phyloP scores from a whole-genome alignment of 2,329 filamentous ascomycete genomes.

The Zalaria obscura region DNA sequence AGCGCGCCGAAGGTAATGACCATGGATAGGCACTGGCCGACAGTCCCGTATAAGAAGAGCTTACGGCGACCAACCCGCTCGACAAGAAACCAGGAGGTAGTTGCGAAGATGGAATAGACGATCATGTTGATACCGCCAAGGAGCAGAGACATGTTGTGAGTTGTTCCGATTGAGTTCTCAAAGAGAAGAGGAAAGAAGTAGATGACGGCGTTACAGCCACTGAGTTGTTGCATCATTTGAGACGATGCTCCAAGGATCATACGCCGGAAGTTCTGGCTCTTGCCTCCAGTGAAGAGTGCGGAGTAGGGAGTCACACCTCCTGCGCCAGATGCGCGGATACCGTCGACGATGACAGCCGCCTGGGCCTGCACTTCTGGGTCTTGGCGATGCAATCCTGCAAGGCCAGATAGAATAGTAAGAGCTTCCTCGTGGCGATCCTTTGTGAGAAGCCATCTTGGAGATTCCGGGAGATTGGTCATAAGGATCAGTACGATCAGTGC shows the following conservation, averaged over 20 bases:
- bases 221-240: slow-evolving; percentile 50
- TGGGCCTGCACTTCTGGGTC: slow-evolving; percentile 25
- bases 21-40: slow-evolving; percentile 43
- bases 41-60: slow-evolving; percentile 27
- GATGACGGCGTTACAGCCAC: slow-evolving; percentile 35
- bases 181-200: slow-evolving; percentile 30
- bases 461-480: slow-evolving; percentile 31
- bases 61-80: slow-evolving; percentile 43
- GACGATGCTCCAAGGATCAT: slow-evolving; percentile 46
- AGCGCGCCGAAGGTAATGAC: slow-evolving; percentile 27
- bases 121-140: slow-evolving; percentile 39
- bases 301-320: slow-evolving; percentile 30
- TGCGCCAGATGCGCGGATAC: slow-evolving; percentile 25
- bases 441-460: slow-evolving; percentile 23
- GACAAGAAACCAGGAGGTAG: slow-evolving; percentile 48
- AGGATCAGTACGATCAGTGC: slow-evolving; percentile 26
- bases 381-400: slow-evolving; percentile 1
- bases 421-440: slow-evolving; percentile 10
- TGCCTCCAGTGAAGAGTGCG: slow-evolving; percentile 45
- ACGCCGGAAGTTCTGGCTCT: slow-evolving; percentile 47
- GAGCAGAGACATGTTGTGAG: slow-evolving; percentile 26
- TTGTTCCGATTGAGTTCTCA: slow-evolving; percentile 35
- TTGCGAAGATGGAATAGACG: slow-evolving; percentile 41
- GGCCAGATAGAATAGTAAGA: slow-evolving; percentile 8
- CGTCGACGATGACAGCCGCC: slow-evolving; percentile 53